A percentile compares a stretch with the other conserved stretches of the same genome.
These are phyloP conservation scores for Elongisporangium anandrum DNA, from an alignment of 352 stramenopile genomes.

Conservation along the genomic window DNA sequence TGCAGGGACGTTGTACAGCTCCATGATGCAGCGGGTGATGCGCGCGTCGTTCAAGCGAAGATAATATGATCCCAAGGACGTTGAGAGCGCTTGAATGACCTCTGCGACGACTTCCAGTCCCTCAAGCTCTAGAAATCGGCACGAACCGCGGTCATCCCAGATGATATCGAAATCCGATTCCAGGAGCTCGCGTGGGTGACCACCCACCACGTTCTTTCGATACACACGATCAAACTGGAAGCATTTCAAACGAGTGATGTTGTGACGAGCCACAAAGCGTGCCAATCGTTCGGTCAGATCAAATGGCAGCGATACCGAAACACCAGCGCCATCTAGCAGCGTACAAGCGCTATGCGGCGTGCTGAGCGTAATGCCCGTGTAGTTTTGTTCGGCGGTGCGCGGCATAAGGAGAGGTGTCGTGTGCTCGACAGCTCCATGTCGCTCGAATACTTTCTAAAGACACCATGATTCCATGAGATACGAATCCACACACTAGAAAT, in stretches of 20 bases:
- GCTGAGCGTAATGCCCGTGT: conserved; percentile 54
- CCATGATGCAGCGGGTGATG: conserved; percentile 62
- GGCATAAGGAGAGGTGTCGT: conserved; percentile 79
- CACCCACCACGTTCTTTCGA: conserved; percentile 60
- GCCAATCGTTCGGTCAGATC: conserved; percentile 80
- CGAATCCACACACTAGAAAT: not conserved
- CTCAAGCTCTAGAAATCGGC: conserved; percentile 74
- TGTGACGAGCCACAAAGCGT: conserved; percentile 77
- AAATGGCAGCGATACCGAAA: conserved; percentile 80
- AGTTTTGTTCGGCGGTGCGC: conserved; percentile 52
- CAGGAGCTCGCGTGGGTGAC: conserved; percentile 78
- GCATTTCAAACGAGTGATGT: conserved; percentile 76
- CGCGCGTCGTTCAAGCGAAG: conserved; percentile 76
- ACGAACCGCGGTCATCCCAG: conserved; percentile 65
- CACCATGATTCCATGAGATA: not conserved
- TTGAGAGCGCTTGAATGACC: conserved; percentile 57
- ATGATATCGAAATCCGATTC: conserved; percentile 85
- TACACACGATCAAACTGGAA: conserved; percentile 86
- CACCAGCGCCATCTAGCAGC: conserved; percentile 68
- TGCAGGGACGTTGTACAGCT: conserved; percentile 54
- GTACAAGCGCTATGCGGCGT: conserved; percentile 54
- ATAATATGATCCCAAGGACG: conserved; percentile 70
- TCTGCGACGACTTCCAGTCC: conserved; percentile 72
- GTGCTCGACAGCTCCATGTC: conserved; percentile 74
- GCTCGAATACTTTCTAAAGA: conserved; percentile 75